A percentile compares a stretch with the other conserved stretches of the same genome.
These are phyloP conservation scores for Pinus tabuliformis DNA, from an alignment of 75 land plant species.

Conservation along the genomic window DNA sequence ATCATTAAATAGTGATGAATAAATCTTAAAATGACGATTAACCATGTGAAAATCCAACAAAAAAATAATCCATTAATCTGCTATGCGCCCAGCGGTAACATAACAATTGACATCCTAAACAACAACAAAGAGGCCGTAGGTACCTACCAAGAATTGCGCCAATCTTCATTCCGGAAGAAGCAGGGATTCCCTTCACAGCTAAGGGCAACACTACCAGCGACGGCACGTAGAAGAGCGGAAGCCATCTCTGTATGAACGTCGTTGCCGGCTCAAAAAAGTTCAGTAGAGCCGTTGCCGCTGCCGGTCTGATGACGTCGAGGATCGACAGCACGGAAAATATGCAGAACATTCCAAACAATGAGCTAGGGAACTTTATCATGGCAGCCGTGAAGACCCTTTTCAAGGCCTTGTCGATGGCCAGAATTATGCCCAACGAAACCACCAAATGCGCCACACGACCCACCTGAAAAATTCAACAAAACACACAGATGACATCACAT, in stretches of 20 bases:
- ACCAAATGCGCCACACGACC: slow-evolving; percentile 56
- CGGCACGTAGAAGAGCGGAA: slow-evolving; percentile 95
- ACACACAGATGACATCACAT: no score
- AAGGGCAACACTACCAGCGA: slow-evolving; percentile 92
- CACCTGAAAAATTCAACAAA: slow-evolving; percentile 41
- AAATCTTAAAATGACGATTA: no score
- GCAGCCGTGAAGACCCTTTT: slow-evolving; percentile 65
- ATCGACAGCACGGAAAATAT: slow-evolving; percentile 61
- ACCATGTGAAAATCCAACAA: no score
- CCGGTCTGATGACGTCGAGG: slow-evolving; percentile 47
- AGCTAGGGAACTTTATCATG: slow-evolving; percentile 89
- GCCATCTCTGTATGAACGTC: slow-evolving; percentile 93
- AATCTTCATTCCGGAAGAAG: slow-evolving; percentile 87
- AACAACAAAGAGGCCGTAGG: no score
- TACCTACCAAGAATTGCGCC: slow-evolving; percentile 65
- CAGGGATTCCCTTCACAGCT: slow-evolving; percentile 87
- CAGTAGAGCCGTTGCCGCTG: slow-evolving; percentile 51
- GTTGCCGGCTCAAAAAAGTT: slow-evolving; percentile 86
- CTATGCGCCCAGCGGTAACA: no score
- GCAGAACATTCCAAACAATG: slow-evolving; percentile 96
- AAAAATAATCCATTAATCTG: no score
- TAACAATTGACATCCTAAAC: no score
- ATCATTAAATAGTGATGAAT: no score
- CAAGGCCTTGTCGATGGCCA: slow-evolving; percentile 76
- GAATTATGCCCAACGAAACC: slow-evolving; percentile 71